Conservation (phyloP, 306 rosid species). For the Fagus crenata region DNA sequence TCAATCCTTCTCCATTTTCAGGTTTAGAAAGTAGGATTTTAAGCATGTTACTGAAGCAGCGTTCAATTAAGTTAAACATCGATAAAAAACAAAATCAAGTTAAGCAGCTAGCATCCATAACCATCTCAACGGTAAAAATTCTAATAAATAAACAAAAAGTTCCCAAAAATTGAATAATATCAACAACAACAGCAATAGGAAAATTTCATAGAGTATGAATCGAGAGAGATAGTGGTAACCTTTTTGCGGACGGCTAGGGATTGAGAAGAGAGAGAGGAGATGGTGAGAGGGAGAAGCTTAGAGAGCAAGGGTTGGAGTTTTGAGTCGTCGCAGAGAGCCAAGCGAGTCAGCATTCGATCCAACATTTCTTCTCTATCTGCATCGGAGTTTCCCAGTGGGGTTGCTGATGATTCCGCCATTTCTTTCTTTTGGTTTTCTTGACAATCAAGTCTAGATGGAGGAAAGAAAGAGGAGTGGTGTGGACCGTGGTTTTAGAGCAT, state of each 20-base stretch:
- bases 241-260: conserved; percentile 72
- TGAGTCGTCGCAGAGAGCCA: conserved; percentile 93
- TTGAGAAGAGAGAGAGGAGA: conserved; percentile 74
- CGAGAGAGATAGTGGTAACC: conserved; percentile 33
- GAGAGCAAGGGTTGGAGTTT: conserved; percentile 74
- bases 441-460: no score
- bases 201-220: not conserved
- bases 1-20: no score
- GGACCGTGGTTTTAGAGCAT: no score
- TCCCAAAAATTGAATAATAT: not conserved
- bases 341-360: conserved; percentile 84
- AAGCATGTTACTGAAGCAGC: no score
- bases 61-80: no score
- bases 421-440: conserved; percentile 5
- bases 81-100: not conserved
- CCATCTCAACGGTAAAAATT: not conserved
- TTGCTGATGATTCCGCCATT: conserved; percentile 73
- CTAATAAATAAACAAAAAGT: not conserved
- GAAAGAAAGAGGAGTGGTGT: no score
- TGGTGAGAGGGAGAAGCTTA: conserved; percentile 76
- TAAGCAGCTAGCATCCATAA: not conserved
- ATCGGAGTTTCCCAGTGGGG: conserved; percentile 53
- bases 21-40: no score
- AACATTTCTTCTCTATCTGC: conserved; percentile 66
- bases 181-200: not conserved